Evolutionary conservation across 2,329 filamentous ascomycete genomes (phyloP).

Genomic region (Diaporthe destruens): DNA sequence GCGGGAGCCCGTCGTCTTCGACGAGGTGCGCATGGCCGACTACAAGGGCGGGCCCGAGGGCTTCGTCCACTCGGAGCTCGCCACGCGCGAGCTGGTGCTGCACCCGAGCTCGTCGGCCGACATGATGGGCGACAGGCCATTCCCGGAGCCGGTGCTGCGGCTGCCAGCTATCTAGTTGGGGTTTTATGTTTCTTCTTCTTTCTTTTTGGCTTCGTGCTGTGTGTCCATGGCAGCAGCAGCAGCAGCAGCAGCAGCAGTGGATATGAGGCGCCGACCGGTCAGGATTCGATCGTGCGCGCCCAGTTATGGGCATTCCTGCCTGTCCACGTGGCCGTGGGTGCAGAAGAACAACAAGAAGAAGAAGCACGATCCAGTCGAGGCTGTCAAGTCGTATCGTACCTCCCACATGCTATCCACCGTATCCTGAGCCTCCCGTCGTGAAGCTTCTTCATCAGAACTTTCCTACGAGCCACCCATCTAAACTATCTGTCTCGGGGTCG

Average conservation of each 20-base stretch:
- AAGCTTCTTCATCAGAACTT: background rate
- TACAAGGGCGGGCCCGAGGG: constrained; percentile 37
- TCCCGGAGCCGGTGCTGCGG: constrained; percentile 36
- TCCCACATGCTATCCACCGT: background rate
- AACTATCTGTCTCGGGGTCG: background rate
- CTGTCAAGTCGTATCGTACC: background rate
- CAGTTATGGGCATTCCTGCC: no score
- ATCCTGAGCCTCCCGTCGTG: background rate
- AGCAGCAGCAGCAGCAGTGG: background rate
- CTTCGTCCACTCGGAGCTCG: constrained; percentile 39
- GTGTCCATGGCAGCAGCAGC: background rate
- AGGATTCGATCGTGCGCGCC: no score
- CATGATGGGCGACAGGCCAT: constrained; percentile 38
- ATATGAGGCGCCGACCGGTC: background rate
- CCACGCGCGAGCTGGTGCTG: constrained; percentile 40
- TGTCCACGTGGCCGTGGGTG: no score
- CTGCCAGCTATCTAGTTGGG: background rate
- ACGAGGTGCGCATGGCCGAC: constrained; percentile 35
- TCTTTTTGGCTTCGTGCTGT: no score
- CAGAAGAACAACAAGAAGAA: no score
- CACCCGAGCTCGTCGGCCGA: constrained; percentile 32
- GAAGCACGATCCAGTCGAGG: no score
- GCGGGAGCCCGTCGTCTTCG: constrained; percentile 36
- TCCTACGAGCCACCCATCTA: background rate
- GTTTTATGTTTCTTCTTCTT: background rate